Base-by-base conservation (phyloP, 345 rosid species). In the Toxicodendron radicans region DNA sequence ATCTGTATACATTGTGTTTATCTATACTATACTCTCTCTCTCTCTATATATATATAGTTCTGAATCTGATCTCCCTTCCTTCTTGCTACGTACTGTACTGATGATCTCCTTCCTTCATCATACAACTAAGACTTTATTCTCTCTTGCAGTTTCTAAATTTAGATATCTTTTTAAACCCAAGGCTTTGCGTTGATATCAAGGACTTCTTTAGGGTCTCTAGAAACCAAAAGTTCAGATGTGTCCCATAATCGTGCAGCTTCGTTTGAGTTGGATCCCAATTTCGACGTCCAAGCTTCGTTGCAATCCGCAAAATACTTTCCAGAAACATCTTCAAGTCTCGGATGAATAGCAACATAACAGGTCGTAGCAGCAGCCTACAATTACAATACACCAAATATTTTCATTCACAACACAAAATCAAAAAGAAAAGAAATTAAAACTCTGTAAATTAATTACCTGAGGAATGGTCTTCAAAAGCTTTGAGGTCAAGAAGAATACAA, bases 331-430 rank as follows among this genome's bases (percentile, higher is more conserved):
- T 53, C 45, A 67, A 96, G 64, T 75, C 88, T 88, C 23, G 91
- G 91, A 75, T 88, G 84, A 1, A 91, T 81, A 6, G 97, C 97
- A 7, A 87, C 97, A 74, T 88, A 96, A 74, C 98, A 93, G 11
- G 97, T 93, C n/a, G 97, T 93, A 4, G 98, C 97, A 10, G 98
- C 98, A 69, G 95, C 99, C 99, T 94, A 68, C 23, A 64, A 45
- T 10, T 3, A 72, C 45, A 64, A 17, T 8, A 33, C 20, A 51
- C 17, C 16, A 49, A 70, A 20, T 0, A 11, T 64, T 11, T 23
- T 45, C 27, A 7, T 24, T 33, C 33, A 32, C 23, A 63, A 52
- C 9, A 35, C 9, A 33, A 0, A 65, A 11, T 32, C 71, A 12
- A 51, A 24, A 46, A 3, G 20, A 23, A 46, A 21, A 23, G 5